Base-by-base conservation (phyloP, 2,329 filamentous ascomycete species). In the Penicillium sp. region DNA sequence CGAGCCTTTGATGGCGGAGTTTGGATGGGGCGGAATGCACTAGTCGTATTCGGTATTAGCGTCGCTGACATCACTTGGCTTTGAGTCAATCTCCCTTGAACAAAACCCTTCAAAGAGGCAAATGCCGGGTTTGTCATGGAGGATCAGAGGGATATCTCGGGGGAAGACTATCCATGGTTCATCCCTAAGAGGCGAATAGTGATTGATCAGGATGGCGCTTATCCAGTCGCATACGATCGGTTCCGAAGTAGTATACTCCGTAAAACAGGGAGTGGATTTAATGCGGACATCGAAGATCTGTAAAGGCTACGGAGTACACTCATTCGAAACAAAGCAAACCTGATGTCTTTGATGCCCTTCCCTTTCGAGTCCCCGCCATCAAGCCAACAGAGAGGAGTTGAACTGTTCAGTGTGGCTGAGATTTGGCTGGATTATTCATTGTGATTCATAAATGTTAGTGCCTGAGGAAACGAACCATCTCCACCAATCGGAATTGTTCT, bases 1-100 rank as follows among this genome's bases (percentile, higher is more conserved):
- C 71, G 74, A 76, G 70, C 69, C 69, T 64, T 67, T 61, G 63
- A 68, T 65, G 66, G 66, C 66, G 65, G 66, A 69, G 65, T 45
- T 35, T 66, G 55, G 61, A 68, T 68, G 61, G 66, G 69, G 67
- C 65, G 65, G 58, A 54, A 63, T 26, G 61, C 63, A 48, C 73
- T 75, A 75, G 57, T 52, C 69, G 50, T 3, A 0, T 53, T 70
- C 58, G 2, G 67, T 68, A 1, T 59, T 73, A 71, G 69, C 19
- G 52, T 7, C 23, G 50, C 58, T 67, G 64, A 68, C 61, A 67
- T 69, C 62, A 66, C 65, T 38, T 44, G 56, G 48, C 56, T 31
- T 52, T 53, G 41, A 59, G 49, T 59, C 50, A 54, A 41, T 15
- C 35, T 11, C 13, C 51, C 30, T 31, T 8, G 17, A 46, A 46